phyloP scores from a whole-genome alignment of 2,329 filamentous ascomycete species.

The Neonectria ditissima region DNA sequence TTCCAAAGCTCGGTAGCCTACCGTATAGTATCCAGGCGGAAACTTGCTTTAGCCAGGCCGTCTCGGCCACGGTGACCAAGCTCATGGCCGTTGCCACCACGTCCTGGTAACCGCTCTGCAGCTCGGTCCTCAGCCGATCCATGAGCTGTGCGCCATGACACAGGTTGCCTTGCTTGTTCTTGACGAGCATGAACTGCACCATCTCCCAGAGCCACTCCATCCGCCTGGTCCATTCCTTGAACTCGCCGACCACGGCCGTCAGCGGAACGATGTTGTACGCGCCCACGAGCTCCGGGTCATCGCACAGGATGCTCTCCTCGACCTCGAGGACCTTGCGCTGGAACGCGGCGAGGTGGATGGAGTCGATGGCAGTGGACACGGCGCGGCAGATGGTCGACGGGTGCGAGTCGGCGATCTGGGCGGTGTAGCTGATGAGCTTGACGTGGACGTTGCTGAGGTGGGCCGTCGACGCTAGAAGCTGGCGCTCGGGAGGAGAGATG shows the following conservation, averaged over 20 bases:
- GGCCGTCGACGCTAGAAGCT: conserved; percentile 81
- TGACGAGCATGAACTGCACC: conserved; percentile 72
- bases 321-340: conserved; percentile 87
- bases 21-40: conserved; percentile 94
- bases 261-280: conserved; percentile 94
- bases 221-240: conserved; percentile 85
- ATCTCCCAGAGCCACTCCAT: conserved; percentile 89
- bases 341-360: conserved; percentile 81
- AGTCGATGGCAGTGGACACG: conserved; percentile 81
- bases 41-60: conserved; percentile 90
- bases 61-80: conserved; percentile 83
- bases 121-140: conserved; percentile 78
- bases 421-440: conserved; percentile 74
- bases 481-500: conserved; percentile 82
- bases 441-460: conserved; percentile 83
- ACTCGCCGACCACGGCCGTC: conserved; percentile 84
- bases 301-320: conserved; percentile 80
- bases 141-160: conserved; percentile 81
- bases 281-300: conserved; percentile 84
- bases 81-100: conserved; percentile 81
- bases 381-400: conserved; percentile 87
- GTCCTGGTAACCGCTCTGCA: conserved; percentile 89
- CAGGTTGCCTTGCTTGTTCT: conserved; percentile 48
- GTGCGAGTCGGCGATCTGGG: conserved; percentile 76
- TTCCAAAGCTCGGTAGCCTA: conserved; percentile 79